Evolutionary conservation across 495 filamentous ascomycete species (phyloP).

Genomic region (Podospora anserina): DNA sequence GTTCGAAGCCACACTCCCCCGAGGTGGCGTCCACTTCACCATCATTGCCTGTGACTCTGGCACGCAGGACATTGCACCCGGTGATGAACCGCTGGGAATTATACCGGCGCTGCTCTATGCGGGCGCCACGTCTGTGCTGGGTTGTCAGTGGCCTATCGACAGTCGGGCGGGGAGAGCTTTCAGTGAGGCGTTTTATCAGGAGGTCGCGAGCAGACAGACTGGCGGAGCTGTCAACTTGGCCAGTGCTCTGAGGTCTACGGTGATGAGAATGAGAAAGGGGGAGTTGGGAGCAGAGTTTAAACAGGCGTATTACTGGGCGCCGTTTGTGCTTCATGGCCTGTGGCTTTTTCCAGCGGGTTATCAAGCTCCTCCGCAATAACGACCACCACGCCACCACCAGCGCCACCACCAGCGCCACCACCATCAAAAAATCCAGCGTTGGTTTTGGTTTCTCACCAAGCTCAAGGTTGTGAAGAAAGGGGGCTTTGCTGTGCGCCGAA

Average conservation of each 20-base stretch:
- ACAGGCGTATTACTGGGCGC: neutral
- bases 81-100: conserved; percentile 9
- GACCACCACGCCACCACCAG: too few relatives aligned
- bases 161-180: conserved; percentile 1
- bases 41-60: conserved; percentile 11
- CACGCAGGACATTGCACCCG: neutral
- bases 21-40: neutral
- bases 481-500: neutral
- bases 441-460: too few relatives aligned
- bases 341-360: neutral
- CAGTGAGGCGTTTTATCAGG: conserved; percentile 1
- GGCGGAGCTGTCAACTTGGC: neutral
- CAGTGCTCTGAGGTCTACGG: neutral
- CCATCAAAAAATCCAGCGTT: too few relatives aligned
- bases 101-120: conserved; percentile 8
- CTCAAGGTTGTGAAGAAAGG: too few relatives aligned
- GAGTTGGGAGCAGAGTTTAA: neutral
- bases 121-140: conserved; percentile 3
- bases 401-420: too few relatives aligned
- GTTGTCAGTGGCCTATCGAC: conserved; percentile 2
- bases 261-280: neutral
- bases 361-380: too few relatives aligned
- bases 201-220: neutral
- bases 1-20: neutral
- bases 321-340: neutral